These are phyloP conservation scores for Carnegiea gigantea DNA, from an alignment of 179 eudicot genomes.

Conservation along the genomic window DNA sequence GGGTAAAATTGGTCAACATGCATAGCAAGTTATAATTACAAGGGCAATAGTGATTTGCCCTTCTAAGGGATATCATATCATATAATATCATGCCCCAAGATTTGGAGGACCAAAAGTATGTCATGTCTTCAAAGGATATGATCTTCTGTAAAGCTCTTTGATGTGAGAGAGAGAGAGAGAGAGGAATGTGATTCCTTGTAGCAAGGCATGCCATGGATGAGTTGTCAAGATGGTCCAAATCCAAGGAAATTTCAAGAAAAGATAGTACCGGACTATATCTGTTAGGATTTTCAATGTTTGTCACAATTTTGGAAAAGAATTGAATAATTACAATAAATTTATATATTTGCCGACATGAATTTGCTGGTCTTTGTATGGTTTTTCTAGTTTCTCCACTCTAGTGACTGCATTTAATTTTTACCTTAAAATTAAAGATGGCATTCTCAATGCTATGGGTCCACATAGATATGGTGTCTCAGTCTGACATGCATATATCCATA, in stretches of 20 bases:
- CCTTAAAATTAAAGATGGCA: not conserved
- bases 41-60: not conserved
- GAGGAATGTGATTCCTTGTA: not conserved
- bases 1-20: not conserved
- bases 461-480: not conserved
- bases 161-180: not conserved
- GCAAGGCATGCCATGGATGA: not conserved
- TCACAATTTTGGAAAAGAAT: not conserved
- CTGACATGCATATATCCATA: not conserved
- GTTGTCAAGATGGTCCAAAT: conserved; percentile 4
- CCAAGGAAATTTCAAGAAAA: not conserved
- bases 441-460: not conserved
- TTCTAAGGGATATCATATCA: not conserved
- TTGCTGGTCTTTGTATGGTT: not conserved
- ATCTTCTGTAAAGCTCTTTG: conserved; percentile 6
- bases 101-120: too few species aligned
- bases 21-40: not conserved
- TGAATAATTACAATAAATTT: not conserved
- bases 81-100: not conserved
- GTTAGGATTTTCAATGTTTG: conserved; percentile 1
- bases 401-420: too few species aligned
- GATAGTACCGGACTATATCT: not conserved
- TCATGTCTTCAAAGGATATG: not conserved
- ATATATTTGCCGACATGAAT: not conserved
- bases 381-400: not conserved